phyloP scores from a whole-genome alignment of 1,284 basidiomycete genomes.

The Tilletia walkeri region DNA sequence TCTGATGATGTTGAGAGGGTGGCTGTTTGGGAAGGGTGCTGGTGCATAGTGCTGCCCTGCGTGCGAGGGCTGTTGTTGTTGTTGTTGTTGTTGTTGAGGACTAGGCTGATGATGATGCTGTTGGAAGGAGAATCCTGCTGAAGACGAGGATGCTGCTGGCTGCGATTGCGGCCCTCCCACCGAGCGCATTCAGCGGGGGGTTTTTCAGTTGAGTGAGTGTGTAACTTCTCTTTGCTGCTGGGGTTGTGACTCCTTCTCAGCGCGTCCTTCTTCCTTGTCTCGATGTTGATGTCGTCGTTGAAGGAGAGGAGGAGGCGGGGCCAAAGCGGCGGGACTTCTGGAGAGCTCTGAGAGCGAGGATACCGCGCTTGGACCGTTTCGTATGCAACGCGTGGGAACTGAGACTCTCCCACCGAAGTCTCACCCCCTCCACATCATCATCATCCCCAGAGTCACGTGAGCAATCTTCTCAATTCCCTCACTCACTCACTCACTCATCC shows the following conservation, averaged over 20 bases:
- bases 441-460: too few relatives aligned
- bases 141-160: background rate
- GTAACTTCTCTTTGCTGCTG: too few relatives aligned
- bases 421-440: too few relatives aligned
- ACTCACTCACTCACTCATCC: background rate
- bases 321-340: background rate
- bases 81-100: conserved; percentile 6
- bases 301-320: background rate
- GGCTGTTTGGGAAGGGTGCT: conserved; percentile 9
- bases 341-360: too few relatives aligned
- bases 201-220: too few relatives aligned
- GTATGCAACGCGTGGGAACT: too few relatives aligned
- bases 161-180: conserved; percentile 11
- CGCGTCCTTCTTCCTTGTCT: background rate
- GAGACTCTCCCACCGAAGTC: too few relatives aligned
- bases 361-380: too few relatives aligned
- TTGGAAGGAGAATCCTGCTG: conserved; percentile 6
- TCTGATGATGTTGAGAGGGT: background rate
- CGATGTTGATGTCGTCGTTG: background rate
- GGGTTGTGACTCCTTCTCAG: too few relatives aligned
- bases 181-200: conserved; percentile 11
- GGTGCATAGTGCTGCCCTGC: background rate
- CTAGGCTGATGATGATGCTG: background rate
- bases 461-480: background rate
- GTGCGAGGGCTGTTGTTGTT: background rate